A percentile compares a stretch with the other conserved stretches of the same genome.
Evolutionary conservation across 169 alveolate genomes (phyloP).

Genomic region (Perkinsus olseni): DNA sequence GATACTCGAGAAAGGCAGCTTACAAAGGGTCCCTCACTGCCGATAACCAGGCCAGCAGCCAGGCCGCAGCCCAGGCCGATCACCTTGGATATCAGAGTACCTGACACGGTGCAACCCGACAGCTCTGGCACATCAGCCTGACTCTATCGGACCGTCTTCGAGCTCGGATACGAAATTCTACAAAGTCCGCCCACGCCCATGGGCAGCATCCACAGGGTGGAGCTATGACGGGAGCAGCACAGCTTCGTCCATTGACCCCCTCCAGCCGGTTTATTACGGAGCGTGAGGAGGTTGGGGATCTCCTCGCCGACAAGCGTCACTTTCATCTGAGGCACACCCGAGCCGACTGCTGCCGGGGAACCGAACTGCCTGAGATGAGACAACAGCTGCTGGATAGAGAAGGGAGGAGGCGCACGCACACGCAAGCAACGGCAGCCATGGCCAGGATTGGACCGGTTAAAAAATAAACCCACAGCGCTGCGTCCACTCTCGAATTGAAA

Average conservation of each 20-base stretch:
- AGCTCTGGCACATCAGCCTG: too few relatives aligned
- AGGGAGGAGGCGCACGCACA: background rate
- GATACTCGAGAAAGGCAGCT: conserved; percentile 22
- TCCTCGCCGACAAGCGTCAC: conserved; percentile 53
- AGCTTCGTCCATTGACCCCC: too few relatives aligned
- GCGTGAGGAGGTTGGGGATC: conserved; percentile 37
- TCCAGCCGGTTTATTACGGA: conserved; percentile 17
- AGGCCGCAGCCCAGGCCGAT: conserved; percentile 45
- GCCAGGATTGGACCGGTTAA: background rate
- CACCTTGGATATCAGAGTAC: conserved; percentile 30
- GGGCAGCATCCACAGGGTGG: too few relatives aligned
- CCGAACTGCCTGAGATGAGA: background rate
- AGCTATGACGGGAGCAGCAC: too few relatives aligned
- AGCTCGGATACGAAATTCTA: too few relatives aligned
- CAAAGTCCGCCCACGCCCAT: too few relatives aligned
- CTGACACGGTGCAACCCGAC: too few relatives aligned
- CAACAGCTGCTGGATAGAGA: background rate
- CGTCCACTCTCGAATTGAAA: background rate
- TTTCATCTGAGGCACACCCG: conserved; percentile 64
- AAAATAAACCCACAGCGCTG: background rate
- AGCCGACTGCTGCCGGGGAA: conserved; percentile 45
- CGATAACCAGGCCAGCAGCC: conserved; percentile 56
- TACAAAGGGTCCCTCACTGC: conserved; percentile 68
- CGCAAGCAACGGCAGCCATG: background rate
- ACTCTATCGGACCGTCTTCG: too few relatives aligned